Percentiles rank a stretch among this genome's conserved stretches.
These are phyloP conservation scores for Mortierella sp. DNA, from an alignment of 371 early-diverging fungal genomes.

Conservation along the genomic window DNA sequence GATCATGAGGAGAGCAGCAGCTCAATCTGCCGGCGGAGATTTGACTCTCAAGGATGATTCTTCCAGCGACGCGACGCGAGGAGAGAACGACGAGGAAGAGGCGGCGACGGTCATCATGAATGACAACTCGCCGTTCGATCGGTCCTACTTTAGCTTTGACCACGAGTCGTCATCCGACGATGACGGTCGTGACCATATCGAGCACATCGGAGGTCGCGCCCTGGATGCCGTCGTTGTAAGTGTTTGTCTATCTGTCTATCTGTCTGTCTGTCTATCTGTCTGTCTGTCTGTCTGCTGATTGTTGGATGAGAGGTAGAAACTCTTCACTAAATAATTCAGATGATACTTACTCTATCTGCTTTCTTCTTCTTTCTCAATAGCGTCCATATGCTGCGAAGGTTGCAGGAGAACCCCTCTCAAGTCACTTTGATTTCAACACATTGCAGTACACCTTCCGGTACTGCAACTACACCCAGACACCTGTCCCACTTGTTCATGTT, in stretches of 20 bases:
- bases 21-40: slow-evolving; percentile 10
- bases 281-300: too few relatives aligned
- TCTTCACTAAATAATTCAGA: not conserved
- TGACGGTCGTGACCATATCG: slow-evolving; percentile 56
- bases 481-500: slow-evolving; percentile 27
- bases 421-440: slow-evolving; percentile 69
- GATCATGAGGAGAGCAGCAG: slow-evolving; percentile 39
- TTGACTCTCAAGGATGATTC: not conserved
- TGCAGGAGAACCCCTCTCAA: slow-evolving; percentile 73
- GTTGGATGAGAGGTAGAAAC: not conserved
- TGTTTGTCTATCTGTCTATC: too few relatives aligned
- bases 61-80: not conserved
- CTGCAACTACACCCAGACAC: slow-evolving; percentile 36
- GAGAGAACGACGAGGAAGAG: slow-evolving; percentile 11
- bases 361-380: slow-evolving; percentile 22
- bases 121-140: slow-evolving; percentile 38
- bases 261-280: too few relatives aligned
- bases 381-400: slow-evolving; percentile 85
- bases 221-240: slow-evolving; percentile 82
- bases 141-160: slow-evolving; percentile 35
- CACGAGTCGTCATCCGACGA: slow-evolving; percentile 38
- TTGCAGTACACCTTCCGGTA: slow-evolving; percentile 69
- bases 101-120: slow-evolving; percentile 4
- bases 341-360: not conserved
- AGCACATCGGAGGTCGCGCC: slow-evolving; percentile 83